Conservation (phyloP, 2,329 filamentous ascomycete genomes). For the Neonectria punicea region DNA sequence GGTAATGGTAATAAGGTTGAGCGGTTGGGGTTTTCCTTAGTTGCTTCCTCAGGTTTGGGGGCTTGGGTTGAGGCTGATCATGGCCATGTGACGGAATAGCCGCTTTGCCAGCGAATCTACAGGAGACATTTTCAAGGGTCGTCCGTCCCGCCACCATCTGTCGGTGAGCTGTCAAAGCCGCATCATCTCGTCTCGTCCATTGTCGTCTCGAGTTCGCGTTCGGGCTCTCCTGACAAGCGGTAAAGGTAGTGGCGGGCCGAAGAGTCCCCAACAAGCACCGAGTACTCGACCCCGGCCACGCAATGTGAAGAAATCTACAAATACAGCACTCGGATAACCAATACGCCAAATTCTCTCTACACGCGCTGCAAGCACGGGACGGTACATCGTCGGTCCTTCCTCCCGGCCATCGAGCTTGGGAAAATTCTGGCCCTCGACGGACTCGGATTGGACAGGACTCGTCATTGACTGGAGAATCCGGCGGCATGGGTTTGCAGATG, state of each 20-base stretch:
- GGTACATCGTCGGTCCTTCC: constrained; percentile 12
- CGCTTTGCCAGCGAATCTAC: constrained; percentile 1
- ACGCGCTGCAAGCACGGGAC: not conserved
- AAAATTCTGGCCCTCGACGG: not conserved
- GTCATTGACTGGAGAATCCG: constrained; percentile 8
- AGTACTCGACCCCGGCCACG: not conserved
- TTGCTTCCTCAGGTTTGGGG: not conserved
- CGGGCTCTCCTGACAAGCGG: not conserved
- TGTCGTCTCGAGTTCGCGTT: not conserved
- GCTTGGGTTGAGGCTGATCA: not conserved
- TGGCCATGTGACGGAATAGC: not conserved
- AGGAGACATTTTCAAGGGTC: not conserved
- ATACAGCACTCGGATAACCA: too few species aligned
- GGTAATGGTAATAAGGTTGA: constrained; percentile 6
- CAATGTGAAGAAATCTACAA: not conserved
- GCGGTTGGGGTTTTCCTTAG: constrained; percentile 2
- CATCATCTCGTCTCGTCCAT: not conserved
- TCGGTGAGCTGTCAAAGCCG: not conserved
- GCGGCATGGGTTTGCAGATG: not conserved
- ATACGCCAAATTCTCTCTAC: too few species aligned
- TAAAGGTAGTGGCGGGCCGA: not conserved
- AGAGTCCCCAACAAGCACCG: not conserved
- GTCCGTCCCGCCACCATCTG: not conserved
- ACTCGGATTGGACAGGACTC: constrained; percentile 3
- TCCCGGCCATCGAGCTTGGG: constrained; percentile 1